Base-by-base conservation (phyloP, 140 eudicot species). In the Ambrosia hybrid region DNA sequence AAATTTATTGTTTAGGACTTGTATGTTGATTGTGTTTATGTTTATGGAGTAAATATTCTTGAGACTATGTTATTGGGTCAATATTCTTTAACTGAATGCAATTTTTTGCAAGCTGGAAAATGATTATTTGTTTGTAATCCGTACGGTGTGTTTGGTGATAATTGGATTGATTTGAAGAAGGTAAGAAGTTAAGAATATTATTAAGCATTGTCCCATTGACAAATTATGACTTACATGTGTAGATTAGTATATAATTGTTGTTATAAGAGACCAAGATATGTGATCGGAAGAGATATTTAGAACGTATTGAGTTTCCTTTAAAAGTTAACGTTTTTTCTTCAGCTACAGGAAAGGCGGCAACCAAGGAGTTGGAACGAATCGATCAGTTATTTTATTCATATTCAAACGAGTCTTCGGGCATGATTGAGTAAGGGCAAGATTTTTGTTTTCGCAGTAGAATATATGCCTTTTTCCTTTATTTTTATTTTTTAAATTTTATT, bases 331-430 rank as follows among this genome's bases (percentile, higher is more conserved):
- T 9, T 53, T 57, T 57, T 69, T 21, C 39, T 33, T 64, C 90
- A 93, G 98, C 96, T 75, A 73, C 97, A 26, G 86, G 93, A 73
- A 93, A 84, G 83, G 97, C 98, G 59, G 96, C 97, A 15, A 70
- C 80, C 67, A 93, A 90, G 68, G 98, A 93, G 77, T 72, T 88
- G 84, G 98, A 90, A 70, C 83, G 97, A 7, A 84, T 90, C 60
- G 98, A 93, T 78, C 95, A 87, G 67, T 76, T 93, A 53, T 93
- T 85, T 78, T 76, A 81, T 86, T 37, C 85, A 46, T 90, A 93
- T 88, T 89, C 89, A 4, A 84, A 77, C 67, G 84, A 70, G 58
- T 74, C 89, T 34, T 80, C 94, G 39, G 88, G 84, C 46, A 62
- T 84, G 82, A 93, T 93, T 64, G 98, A 93, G 98, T 93, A 90